A percentile compares a stretch with the other conserved stretches of the same genome.
These are phyloP conservation scores for Aspergillus chevalieri DNA, from an alignment of 2,329 filamentous ascomycete species.

Conservation along the genomic window DNA sequence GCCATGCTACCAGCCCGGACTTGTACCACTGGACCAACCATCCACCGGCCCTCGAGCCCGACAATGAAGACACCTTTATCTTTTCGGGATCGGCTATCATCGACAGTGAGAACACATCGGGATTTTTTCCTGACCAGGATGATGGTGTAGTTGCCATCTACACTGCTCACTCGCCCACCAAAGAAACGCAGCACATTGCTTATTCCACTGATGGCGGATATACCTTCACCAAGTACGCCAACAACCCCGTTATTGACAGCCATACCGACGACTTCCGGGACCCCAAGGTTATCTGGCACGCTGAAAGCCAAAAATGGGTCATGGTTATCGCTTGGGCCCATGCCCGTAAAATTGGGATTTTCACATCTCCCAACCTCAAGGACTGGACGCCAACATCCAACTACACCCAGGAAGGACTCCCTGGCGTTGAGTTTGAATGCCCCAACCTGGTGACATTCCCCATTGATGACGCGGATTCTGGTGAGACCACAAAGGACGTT, in stretches of 20 bases:
- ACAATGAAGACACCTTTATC: constrained; percentile 37
- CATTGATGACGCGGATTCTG: constrained; percentile 22
- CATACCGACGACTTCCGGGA: constrained; percentile 57
- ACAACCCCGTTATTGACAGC: constrained; percentile 56
- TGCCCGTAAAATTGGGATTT: constrained; percentile 56
- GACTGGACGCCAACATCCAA: constrained; percentile 55
- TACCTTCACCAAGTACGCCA: constrained; percentile 53
- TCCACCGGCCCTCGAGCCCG: constrained; percentile 53
- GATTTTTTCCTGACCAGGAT: constrained; percentile 57
- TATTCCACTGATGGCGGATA: constrained; percentile 59
- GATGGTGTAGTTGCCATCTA: constrained; percentile 60
- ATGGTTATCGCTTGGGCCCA: constrained; percentile 51
- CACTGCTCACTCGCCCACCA: constrained; percentile 32
- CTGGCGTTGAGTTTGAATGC: constrained; percentile 57
- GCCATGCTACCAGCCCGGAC: constrained; percentile 58
- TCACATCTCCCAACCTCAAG: constrained; percentile 54
- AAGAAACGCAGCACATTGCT: constrained; percentile 54
- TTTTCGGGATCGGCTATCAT: constrained; percentile 54
- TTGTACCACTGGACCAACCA: constrained; percentile 62
- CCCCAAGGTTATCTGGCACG: constrained; percentile 58
- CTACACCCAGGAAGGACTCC: constrained; percentile 49
- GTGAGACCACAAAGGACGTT: constrained; percentile 15
- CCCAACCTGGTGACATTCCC: constrained; percentile 57
- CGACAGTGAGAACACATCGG: constrained; percentile 59
- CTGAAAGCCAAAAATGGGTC: constrained; percentile 48